Conservation (phyloP, 805 yeast species). For the Lipomyces kockii region DNA sequence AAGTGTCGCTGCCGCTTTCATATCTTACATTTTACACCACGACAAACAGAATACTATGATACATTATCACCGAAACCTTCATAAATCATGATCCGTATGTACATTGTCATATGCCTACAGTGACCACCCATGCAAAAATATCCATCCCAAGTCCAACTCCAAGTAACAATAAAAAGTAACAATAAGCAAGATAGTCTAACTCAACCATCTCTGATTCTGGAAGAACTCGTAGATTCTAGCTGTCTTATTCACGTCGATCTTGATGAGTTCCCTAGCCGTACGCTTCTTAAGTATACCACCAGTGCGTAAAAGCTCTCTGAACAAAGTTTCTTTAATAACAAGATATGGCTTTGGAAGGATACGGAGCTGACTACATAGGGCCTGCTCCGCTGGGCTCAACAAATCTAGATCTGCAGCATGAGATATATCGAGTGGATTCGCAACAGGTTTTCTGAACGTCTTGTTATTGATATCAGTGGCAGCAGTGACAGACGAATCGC, state of each 20-base stretch:
- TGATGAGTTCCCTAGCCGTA: constrained; percentile 79
- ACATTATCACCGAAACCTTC: neutral
- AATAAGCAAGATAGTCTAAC: constrained; percentile 7
- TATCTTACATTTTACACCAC: neutral
- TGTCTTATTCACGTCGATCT: constrained; percentile 85
- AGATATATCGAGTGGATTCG: constrained; percentile 48
- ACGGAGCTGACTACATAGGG: constrained; percentile 78
- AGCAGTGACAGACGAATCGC: constrained; percentile 29
- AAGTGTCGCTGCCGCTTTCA: too few species aligned
- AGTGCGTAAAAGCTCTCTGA: constrained; percentile 81
- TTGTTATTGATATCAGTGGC: constrained; percentile 20
- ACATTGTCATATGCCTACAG: neutral
- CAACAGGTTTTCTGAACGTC: constrained; percentile 42
- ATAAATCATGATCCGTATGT: neutral
- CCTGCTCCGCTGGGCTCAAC: constrained; percentile 85
- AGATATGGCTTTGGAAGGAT: constrained; percentile 91
- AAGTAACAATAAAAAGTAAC: neutral
- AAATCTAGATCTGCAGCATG: constrained; percentile 82
- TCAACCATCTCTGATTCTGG: constrained; percentile 87
- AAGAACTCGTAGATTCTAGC: constrained; percentile 90
- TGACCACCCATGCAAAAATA: neutral
- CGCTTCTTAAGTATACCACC: constrained; percentile 85
- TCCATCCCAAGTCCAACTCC: neutral
- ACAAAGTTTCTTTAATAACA: constrained; percentile 86
- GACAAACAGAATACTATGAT: neutral